These are phyloP conservation scores for Vitis amurensis DNA, from an alignment of 164 flowering plant species.

Conservation along the genomic window DNA sequence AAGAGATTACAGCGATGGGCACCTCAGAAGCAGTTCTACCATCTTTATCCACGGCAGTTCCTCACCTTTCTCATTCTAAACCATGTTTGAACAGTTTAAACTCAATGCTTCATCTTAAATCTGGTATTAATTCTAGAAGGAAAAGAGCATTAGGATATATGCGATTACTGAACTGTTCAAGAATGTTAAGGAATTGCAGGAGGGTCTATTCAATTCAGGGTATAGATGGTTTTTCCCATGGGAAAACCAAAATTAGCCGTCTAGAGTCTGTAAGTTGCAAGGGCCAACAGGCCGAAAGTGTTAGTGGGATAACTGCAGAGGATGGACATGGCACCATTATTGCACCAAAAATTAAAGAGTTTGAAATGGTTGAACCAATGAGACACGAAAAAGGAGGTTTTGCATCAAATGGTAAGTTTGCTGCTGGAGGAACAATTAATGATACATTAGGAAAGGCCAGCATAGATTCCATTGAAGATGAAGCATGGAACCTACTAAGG, in stretches of 20 bases:
- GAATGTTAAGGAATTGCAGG: slow-evolving; percentile 9
- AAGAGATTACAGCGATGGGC: slow-evolving; percentile 23
- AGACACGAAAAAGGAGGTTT: slow-evolving; percentile 26
- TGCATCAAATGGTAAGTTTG: slow-evolving; percentile 16
- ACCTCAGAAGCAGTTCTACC: slow-evolving; percentile 40
- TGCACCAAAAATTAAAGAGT: slow-evolving; percentile 16
- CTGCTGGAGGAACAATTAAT: slow-evolving; percentile 17
- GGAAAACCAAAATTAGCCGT: background rate
- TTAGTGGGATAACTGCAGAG: slow-evolving; percentile 31
- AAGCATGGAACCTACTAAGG: slow-evolving; percentile 70
- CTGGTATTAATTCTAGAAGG: slow-evolving; percentile 13
- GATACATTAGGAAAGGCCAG: slow-evolving; percentile 10
- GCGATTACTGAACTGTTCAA: slow-evolving; percentile 10
- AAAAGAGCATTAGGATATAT: slow-evolving; percentile 3
- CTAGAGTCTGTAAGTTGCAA: slow-evolving; percentile 29
- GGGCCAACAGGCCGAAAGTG: slow-evolving; percentile 44
- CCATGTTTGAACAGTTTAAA: slow-evolving; percentile 16
- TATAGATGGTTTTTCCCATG: slow-evolving; percentile 4
- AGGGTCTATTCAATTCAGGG: slow-evolving; percentile 11
- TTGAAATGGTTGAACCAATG: slow-evolving; percentile 24
- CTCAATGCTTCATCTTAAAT: slow-evolving; percentile 14
- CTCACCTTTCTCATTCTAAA: slow-evolving; percentile 18
- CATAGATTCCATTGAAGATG: slow-evolving; percentile 52
- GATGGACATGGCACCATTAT: slow-evolving; percentile 24
- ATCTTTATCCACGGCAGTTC: slow-evolving; percentile 27